These are phyloP conservation scores for Saccharomycopsis fermentans DNA, from an alignment of 805 yeast species.

Conservation along the genomic window DNA sequence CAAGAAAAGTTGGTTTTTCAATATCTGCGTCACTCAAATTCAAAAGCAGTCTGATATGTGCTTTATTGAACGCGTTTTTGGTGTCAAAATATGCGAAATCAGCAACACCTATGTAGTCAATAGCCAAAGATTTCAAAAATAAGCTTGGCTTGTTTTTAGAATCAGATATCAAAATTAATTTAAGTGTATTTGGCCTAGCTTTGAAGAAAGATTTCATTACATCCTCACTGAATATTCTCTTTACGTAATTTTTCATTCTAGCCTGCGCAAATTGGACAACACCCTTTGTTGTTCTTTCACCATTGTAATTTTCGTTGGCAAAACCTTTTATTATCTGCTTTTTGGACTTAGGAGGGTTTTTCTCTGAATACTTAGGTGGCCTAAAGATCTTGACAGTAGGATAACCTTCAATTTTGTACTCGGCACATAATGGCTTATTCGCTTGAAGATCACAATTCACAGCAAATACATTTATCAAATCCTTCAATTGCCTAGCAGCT, in stretches of 20 bases:
- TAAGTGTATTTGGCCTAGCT: slow-evolving; percentile 20
- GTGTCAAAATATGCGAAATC: slow-evolving; percentile 38
- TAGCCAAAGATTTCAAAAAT: slow-evolving; percentile 52
- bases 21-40: slow-evolving; percentile 3
- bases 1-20: slow-evolving; percentile 7
- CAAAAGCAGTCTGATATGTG: slow-evolving; percentile 17
- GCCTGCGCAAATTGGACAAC: slow-evolving; percentile 45
- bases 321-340: slow-evolving; percentile 25
- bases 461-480: slow-evolving; percentile 59
- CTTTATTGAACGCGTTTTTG: slow-evolving; percentile 23
- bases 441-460: slow-evolving; percentile 71
- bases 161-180: slow-evolving; percentile 37
- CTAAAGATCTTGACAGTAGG: slow-evolving; percentile 79
- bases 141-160: slow-evolving; percentile 44
- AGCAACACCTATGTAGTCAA: slow-evolving; percentile 48
- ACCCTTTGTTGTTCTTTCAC: slow-evolving; percentile 47
- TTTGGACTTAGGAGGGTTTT: slow-evolving; percentile 19
- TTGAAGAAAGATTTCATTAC: slow-evolving; percentile 24
- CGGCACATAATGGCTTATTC: slow-evolving; percentile 62
- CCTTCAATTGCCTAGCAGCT: slow-evolving; percentile 50
- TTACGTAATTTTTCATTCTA: slow-evolving; percentile 57
- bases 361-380: slow-evolving; percentile 53
- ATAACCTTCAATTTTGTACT: slow-evolving; percentile 59
- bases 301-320: slow-evolving; percentile 48
- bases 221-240: slow-evolving; percentile 32